These are phyloP conservation scores for Dittrichia graveolens DNA, from an alignment of 129 eudicot genomes.

Conservation along the genomic window DNA sequence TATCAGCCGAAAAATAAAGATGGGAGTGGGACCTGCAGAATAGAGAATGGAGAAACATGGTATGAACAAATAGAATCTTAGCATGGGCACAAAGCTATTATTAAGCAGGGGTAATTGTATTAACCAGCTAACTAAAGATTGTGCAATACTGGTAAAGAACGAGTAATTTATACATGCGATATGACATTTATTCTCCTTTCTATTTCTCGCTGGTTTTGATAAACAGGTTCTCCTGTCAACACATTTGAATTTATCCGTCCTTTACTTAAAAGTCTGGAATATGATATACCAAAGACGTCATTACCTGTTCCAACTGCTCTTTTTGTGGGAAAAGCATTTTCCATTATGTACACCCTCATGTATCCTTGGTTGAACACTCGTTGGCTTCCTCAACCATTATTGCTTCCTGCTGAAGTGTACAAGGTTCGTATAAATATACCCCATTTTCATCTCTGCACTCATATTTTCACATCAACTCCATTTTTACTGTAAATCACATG, in stretches of 20 bases:
- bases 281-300: constrained; percentile 70
- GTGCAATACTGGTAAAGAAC: not conserved
- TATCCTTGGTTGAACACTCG: constrained; percentile 66
- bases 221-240: constrained; percentile 84
- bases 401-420: constrained; percentile 93
- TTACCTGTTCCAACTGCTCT: constrained; percentile 69
- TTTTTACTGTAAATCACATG: not conserved
- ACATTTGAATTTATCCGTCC: constrained; percentile 76
- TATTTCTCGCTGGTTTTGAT: not conserved
- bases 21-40: not conserved
- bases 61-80: not conserved
- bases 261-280: constrained; percentile 62
- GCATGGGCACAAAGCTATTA: not conserved
- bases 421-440: constrained; percentile 48
- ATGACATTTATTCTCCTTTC: not conserved
- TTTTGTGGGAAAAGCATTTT: constrained; percentile 58
- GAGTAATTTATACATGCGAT: not conserved
- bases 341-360: constrained; percentile 59
- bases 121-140: not conserved
- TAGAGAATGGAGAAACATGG: constrained; percentile 9
- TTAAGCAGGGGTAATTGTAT: too few species aligned
- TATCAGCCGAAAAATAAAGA: not conserved
- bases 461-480: not conserved
- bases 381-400: constrained; percentile 90
- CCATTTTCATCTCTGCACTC: not conserved